A percentile compares a stretch with the other conserved stretches of the same genome.
phyloP scores from a whole-genome alignment of 2,329 filamentous ascomycete species.

The Venturia oleaginea region DNA sequence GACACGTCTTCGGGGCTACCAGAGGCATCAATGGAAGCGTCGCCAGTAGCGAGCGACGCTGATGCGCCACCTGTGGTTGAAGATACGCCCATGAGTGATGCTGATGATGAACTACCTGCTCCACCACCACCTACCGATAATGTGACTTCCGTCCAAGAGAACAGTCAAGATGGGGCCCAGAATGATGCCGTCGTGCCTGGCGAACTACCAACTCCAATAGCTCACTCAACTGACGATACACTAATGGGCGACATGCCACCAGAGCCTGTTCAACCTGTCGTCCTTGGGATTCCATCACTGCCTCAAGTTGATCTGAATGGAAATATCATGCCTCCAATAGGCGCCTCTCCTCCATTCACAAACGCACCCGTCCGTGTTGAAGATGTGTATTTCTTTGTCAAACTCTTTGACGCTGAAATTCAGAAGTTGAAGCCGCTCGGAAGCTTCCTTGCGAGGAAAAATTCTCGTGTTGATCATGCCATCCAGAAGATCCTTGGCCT shows the following conservation, averaged over 20 bases:
- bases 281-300: constrained; percentile 2
- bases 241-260: constrained; percentile 26
- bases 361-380: constrained; percentile 16
- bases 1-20: background rate
- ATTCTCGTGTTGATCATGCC: constrained; percentile 27
- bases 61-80: constrained; percentile 15
- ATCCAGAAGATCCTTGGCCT: constrained; percentile 24
- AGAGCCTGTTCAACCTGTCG: background rate
- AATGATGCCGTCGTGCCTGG: constrained; percentile 13
- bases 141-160: background rate
- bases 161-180: background rate
- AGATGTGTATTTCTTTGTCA: constrained; percentile 33
- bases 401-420: constrained; percentile 29
- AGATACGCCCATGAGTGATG: constrained; percentile 32
- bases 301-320: background rate
- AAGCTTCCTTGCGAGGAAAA: constrained; percentile 24
- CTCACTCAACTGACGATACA: constrained; percentile 21
- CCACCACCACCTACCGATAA: background rate
- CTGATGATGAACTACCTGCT: constrained; percentile 21
- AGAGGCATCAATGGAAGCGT: background rate
- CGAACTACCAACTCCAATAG: constrained; percentile 19
- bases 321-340: constrained; percentile 5
- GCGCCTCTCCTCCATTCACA: constrained; percentile 19
- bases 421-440: constrained; percentile 26
- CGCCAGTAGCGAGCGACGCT: background rate